A percentile compares a stretch with the other conserved stretches of the same genome.
phyloP scores from a whole-genome alignment of 192 early-diverging fungal genomes.

The Podila epigama region DNA sequence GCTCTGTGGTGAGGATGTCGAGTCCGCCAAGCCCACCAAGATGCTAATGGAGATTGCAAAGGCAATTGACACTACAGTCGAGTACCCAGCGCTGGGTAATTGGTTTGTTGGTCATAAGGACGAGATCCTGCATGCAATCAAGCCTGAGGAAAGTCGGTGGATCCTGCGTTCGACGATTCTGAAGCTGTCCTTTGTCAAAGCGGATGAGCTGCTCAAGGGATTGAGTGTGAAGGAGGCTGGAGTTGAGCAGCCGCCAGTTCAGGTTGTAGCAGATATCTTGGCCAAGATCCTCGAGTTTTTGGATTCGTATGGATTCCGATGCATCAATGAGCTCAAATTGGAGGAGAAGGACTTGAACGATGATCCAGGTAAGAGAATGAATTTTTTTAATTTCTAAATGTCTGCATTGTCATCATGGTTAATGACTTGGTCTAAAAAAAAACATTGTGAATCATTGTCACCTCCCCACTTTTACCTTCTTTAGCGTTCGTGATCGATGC shows the following conservation, averaged over 20 bases:
- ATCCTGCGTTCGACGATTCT: conserved; percentile 39
- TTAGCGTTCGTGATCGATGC: conserved; percentile 39
- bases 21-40: conserved; percentile 48
- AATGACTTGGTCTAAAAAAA: neutral
- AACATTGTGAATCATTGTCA: neutral
- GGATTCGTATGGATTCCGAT: conserved; percentile 46
- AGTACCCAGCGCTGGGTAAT: conserved; percentile 19
- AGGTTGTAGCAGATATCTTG: conserved; percentile 41
- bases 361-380: conserved; percentile 26
- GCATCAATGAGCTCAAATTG: conserved; percentile 46
- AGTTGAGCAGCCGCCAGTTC: conserved; percentile 27
- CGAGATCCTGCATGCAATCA: conserved; percentile 29
- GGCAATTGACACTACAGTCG: conserved; percentile 21
- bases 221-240: conserved; percentile 25
- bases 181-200: conserved; percentile 39
- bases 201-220: conserved; percentile 14
- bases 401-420: neutral
- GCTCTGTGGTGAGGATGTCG: conserved; percentile 45
- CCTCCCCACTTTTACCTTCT: neutral
- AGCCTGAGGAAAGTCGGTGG: conserved; percentile 36
- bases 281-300: conserved; percentile 44
- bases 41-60: conserved; percentile 49
- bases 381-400: neutral
- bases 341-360: conserved; percentile 46
- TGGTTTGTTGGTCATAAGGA: conserved; percentile 40